Evolutionary conservation across 495 filamentous ascomycete species (phyloP), one percentile per base, ranked within the genome.

Genomic region (Bombardia bombarda): DNA sequence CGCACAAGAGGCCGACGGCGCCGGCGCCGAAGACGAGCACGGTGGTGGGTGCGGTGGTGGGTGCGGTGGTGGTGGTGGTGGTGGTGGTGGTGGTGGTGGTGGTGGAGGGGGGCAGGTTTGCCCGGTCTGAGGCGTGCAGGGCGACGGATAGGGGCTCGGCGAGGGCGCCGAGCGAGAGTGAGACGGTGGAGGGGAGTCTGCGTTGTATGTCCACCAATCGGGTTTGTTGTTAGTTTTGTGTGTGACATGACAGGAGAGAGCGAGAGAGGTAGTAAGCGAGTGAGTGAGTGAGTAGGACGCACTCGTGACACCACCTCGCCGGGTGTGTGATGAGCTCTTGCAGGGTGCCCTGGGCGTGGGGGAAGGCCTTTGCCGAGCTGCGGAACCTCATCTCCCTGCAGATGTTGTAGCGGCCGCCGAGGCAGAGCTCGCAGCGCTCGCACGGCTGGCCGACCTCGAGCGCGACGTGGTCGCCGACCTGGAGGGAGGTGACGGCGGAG

Each of bases 381-480:
- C 86, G 70, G 64, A 94, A 95, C 37, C 67, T 70, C 77, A 95
- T 82, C 8, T 65, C 61, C n/a, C 72, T 69, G 71, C 87, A 95
- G 66, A 95, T 85, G 61, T 93, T 95, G 61, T 93, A 92, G 39
- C 86, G 72, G 20, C 83, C 83, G 33, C 69, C 67, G 16, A 51
- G 50, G 59, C 87, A 93, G 18, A 82, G 63, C 7, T 72, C 66
- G 58, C 87, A 93, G 33, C 67, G 51, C 20, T 72, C 73, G 55
- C 87, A 93, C n/a, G 86, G 84, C 7, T 86, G 62, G n/a, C 85
- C 85, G 53, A 87, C 83, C 67, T 92, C 86, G 14, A 92, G 68
- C 0, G 84, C 85, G n/a, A 92, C 84, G 20, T 76, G 75, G 57
- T 92, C 86, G 26, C 85, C 86, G 49, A 63, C 35, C 22, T 61